These are phyloP conservation scores for Trifolium fragiferum DNA, from an alignment of 306 rosid genomes.

Conservation along the genomic window DNA sequence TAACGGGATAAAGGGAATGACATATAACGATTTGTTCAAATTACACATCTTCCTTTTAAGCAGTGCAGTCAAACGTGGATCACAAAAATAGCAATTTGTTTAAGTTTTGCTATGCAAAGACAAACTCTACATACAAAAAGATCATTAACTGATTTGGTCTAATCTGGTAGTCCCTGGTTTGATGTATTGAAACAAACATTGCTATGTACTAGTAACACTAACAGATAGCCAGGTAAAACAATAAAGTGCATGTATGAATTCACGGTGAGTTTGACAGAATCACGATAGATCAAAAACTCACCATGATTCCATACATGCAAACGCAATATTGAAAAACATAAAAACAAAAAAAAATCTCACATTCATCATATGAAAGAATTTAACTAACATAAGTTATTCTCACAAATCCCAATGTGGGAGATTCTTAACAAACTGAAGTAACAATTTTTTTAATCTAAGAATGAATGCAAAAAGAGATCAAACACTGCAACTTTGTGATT, in stretches of 20 bases:
- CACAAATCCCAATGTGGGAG: no score
- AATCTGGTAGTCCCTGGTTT: background rate
- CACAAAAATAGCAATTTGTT: background rate
- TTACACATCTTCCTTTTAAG: background rate
- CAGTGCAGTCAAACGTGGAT: background rate
- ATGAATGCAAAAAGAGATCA: background rate
- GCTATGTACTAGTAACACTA: background rate
- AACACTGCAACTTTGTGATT: slow-evolving; percentile 26
- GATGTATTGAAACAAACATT: slow-evolving; percentile 12
- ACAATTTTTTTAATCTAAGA: no score
- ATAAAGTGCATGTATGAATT: background rate
- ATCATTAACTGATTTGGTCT: background rate
- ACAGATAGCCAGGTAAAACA: background rate
- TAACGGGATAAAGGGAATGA: background rate
- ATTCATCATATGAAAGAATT: background rate
- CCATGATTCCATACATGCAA: background rate
- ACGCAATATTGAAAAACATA: background rate
- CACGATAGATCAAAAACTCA: background rate
- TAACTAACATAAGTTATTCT: background rate
- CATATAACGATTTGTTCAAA: background rate
- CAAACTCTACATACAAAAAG: background rate
- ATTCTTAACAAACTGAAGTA: no score
- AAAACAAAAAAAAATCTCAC: background rate
- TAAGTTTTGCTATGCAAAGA: background rate
- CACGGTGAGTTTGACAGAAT: background rate